Conservation (phyloP, 805 yeast genomes). For the Phaffomyces antillensis region DNA sequence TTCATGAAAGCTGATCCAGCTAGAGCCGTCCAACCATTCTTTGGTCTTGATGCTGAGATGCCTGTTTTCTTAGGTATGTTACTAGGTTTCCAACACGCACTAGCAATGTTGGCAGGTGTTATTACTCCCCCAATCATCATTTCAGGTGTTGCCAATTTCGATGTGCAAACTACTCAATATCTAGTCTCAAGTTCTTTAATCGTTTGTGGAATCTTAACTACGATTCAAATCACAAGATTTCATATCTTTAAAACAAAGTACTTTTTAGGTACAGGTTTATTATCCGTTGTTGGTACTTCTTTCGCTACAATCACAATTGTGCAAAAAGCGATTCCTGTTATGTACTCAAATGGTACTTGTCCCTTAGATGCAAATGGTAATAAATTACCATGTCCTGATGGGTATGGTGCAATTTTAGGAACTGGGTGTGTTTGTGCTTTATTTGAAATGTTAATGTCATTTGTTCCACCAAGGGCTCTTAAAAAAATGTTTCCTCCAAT, state of each 20-base stretch:
- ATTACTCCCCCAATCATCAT: conserved; percentile 79
- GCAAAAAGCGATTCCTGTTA: conserved; percentile 64
- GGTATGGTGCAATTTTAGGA: conserved; percentile 81
- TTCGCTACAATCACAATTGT: conserved; percentile 85
- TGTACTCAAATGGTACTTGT: conserved; percentile 71
- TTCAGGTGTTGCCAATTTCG: conserved; percentile 54
- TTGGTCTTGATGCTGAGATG: conserved; percentile 71
- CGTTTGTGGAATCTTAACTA: conserved; percentile 61
- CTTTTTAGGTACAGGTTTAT: conserved; percentile 79
- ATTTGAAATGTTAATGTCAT: conserved; percentile 64
- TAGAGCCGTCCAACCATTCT: conserved; percentile 67
- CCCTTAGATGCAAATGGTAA: conserved; percentile 58
- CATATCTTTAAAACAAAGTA: conserved; percentile 67
- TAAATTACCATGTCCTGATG: conserved; percentile 74
- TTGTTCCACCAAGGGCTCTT: conserved; percentile 65
- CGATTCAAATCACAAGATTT: conserved; percentile 75
- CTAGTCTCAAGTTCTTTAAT: conserved; percentile 69
- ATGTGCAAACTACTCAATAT: conserved; percentile 43
- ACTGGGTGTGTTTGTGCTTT: conserved; percentile 76
- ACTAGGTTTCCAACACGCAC: conserved; percentile 80
- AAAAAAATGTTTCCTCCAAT: conserved; percentile 79
- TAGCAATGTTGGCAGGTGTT: conserved; percentile 90
- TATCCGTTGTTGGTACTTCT: conserved; percentile 87
- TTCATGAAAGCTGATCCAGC: conserved; percentile 37
- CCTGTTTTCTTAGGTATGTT: conserved; percentile 73